Conservation (phyloP, 2,329 filamentous ascomycete species). For the Drechslerella stenobrocha region DNA sequence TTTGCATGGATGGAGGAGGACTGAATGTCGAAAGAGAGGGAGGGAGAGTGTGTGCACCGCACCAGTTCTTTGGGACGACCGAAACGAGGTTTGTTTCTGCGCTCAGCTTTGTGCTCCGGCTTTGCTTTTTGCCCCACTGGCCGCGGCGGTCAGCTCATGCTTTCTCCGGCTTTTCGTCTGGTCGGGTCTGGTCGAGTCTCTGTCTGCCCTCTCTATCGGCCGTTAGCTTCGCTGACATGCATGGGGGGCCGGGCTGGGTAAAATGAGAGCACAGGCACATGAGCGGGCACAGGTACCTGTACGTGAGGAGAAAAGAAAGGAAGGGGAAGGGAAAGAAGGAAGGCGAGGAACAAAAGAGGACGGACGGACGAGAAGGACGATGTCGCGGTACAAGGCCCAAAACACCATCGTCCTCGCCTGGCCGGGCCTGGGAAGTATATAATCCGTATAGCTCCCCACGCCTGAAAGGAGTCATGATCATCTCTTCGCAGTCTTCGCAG, state of each 20-base stretch:
- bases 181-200: conserved; percentile 21
- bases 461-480: conserved; percentile 47
- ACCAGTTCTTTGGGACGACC: conserved; percentile 29
- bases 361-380: too few relatives aligned
- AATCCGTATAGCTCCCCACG: conserved; percentile 29
- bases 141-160: conserved; percentile 22
- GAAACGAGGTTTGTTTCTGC: conserved; percentile 12
- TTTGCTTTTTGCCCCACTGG: conserved; percentile 44
- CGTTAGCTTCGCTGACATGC: conserved; percentile 25
- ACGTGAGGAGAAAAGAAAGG: background rate
- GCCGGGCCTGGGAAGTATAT: conserved; percentile 1
- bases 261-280: background rate
- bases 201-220: conserved; percentile 12
- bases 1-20: conserved; percentile 42
- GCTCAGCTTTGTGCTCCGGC: conserved; percentile 3
- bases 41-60: conserved; percentile 29
- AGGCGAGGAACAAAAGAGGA: too few relatives aligned
- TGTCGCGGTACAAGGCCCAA: too few relatives aligned
- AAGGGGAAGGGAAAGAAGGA: background rate
- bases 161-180: conserved; percentile 16
- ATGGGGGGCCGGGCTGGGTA: conserved; percentile 14
- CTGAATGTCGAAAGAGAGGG: conserved; percentile 28
- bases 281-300: background rate
- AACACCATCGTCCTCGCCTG: background rate
- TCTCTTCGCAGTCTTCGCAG: conserved; percentile 11